Base-by-base conservation (phyloP, 768 basidiomycete species). In the Mycena galericulata region DNA sequence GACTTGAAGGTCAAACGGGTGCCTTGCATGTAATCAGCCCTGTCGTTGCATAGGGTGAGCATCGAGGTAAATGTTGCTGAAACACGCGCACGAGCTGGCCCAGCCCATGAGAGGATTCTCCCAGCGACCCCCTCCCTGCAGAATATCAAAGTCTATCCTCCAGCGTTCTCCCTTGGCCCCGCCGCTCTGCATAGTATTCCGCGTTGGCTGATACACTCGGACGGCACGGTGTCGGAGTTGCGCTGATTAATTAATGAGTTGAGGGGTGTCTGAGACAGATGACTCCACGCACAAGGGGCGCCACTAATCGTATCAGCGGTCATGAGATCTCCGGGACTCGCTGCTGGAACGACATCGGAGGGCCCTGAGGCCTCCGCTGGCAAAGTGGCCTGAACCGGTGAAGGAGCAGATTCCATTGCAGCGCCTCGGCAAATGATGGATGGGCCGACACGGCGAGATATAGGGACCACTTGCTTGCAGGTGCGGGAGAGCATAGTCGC, bases 81-180 rank as follows among this genome's bases (percentile, higher is more conserved):
- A 59, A 57, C 26, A 30, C 40, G 32, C 93, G 81, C 77, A 97
- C 93, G 95, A 96, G 83, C 92, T 94, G 0, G 96, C 97, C 85
- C 88, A 99, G 47, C 97, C 97, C 95, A 99, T 99, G 72, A 99
- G 79, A 5, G 95, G 95, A 76, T 99, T 99, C 86, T 98, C 96
- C 97, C 97, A 99, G 57, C 97, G 87, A 15, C 94, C 96, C 30
- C 88, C 90, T 36, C 97, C 95, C 65, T 88, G 89, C n/a, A 98
- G 83, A 63, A 90, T 90, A 74, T 99, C 97, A 85, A 91, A 99
- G 79, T 99, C 97, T 75, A 99, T 89, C 71, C 95, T 85, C 97
- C 97, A 99, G 73, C 92, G 90, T 72, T 92, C 88, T 14, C 89
- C 88, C 80, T 96, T 96, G 58, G 89, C 90, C 45, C 90, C 86